Evolutionary conservation across 2,329 filamentous ascomycete species (phyloP).

Genomic region (Claviceps sp.): DNA sequence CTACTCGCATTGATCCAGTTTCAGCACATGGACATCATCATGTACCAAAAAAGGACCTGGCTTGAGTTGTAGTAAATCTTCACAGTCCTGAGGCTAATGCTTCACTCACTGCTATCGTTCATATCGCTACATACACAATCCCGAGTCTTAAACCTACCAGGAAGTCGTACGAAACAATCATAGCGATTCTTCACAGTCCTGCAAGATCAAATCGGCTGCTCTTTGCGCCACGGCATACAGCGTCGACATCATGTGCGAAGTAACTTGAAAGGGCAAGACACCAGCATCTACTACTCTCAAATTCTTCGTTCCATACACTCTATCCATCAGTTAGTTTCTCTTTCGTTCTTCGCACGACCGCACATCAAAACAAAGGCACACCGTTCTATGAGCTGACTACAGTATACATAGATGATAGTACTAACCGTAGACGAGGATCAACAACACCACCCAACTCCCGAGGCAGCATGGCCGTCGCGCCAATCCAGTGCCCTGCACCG

Average conservation of each 20-base stretch:
- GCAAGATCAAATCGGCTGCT: conserved; percentile 11
- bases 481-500: conserved; percentile 14
- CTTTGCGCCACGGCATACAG: conserved; percentile 12
- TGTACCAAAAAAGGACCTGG: no score
- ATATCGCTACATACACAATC: no score
- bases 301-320: conserved; percentile 11
- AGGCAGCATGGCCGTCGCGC: conserved; percentile 13
- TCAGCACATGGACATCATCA: background rate
- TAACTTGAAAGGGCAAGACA: conserved; percentile 9
- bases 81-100: no score
- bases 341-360: background rate
- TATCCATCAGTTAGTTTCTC: background rate
- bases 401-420: background rate
- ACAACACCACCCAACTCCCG: conserved; percentile 12
- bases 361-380: background rate
- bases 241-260: conserved; percentile 13
- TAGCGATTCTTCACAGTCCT: conserved; percentile 1
- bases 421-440: conserved; percentile 9
- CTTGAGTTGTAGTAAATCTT: no score
- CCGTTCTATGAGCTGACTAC: background rate
- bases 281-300: conserved; percentile 13
- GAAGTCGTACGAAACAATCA: no score
- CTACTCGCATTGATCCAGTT: background rate
- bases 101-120: no score
- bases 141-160: no score